Conservation (phyloP, 768 basidiomycete species). For the Pleurotus sapidus region DNA sequence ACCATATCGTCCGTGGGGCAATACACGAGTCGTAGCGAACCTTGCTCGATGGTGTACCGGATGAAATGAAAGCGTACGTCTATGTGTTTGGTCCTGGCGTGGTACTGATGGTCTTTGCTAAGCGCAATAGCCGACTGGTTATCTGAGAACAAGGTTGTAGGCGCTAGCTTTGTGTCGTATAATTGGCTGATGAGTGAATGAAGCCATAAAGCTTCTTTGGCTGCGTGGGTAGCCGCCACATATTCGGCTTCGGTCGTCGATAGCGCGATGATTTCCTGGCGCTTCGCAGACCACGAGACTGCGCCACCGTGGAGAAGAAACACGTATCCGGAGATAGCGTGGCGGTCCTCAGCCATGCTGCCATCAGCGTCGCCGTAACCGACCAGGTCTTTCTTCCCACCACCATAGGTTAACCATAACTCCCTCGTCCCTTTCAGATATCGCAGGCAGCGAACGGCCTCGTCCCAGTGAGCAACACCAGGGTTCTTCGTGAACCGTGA, state of each 20-base stretch:
- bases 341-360: slow-evolving; percentile 15
- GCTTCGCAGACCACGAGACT: slow-evolving; percentile 23
- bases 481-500: slow-evolving; percentile 29
- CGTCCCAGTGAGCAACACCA: slow-evolving; percentile 9
- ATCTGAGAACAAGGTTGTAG: slow-evolving; percentile 5
- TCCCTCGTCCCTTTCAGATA: slow-evolving; percentile 25
- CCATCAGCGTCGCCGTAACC: slow-evolving; percentile 19
- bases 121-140: slow-evolving; percentile 15
- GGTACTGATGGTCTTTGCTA: slow-evolving; percentile 20
- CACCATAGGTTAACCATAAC: slow-evolving; percentile 13
- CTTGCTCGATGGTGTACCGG: slow-evolving; percentile 14
- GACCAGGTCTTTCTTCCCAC: slow-evolving; percentile 13
- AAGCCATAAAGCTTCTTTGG: slow-evolving; percentile 20
- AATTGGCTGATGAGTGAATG: slow-evolving; percentile 16
- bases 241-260: slow-evolving; percentile 14
- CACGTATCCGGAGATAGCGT: slow-evolving; percentile 26
- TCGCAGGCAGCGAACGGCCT: slow-evolving; percentile 16
- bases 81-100: slow-evolving; percentile 29
- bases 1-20: slow-evolving; percentile 18
- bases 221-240: slow-evolving; percentile 11
- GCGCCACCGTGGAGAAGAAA: slow-evolving; percentile 22
- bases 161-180: neutral
- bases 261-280: slow-evolving; percentile 16
- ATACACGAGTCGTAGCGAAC: slow-evolving; percentile 9
- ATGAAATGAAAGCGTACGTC: slow-evolving; percentile 25